Percentiles rank a stretch among this genome's conserved stretches.
phyloP scores from a whole-genome alignment of 768 basidiomycete species.

The Suillus fuscotomentosus region DNA sequence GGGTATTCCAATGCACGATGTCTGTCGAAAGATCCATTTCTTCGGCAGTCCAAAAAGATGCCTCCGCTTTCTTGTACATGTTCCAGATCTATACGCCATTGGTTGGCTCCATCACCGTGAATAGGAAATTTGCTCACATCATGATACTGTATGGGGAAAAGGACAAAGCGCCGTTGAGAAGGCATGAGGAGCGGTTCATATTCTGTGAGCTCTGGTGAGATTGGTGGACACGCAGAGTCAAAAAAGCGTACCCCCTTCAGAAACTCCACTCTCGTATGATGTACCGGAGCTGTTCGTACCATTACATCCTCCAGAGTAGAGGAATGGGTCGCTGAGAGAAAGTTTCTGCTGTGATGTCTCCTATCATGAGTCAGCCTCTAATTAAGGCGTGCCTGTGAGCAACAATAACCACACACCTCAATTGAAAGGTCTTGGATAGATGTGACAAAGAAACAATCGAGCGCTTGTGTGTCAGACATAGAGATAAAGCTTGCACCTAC shows the following conservation, averaged over 20 bases:
- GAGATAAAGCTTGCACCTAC: not conserved
- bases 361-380: not conserved
- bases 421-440: not conserved
- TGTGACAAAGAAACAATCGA: not conserved
- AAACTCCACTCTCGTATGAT: not conserved
- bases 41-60: constrained; percentile 92
- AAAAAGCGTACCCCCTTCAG: not conserved
- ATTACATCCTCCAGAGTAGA: not conserved
- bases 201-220: not conserved
- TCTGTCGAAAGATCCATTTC: constrained; percentile 91
- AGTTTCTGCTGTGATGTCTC: not conserved
- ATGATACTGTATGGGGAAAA: constrained; percentile 89
- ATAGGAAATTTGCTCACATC: constrained; percentile 54
- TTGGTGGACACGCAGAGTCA: too few species aligned
- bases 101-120: not conserved
- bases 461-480: not conserved
- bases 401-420: not conserved
- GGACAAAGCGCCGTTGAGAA: constrained; percentile 74
- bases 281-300: not conserved
- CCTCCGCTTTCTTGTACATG: constrained; percentile 94
- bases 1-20: constrained; percentile 78
- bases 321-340: not conserved
- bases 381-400: not conserved
- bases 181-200: constrained; percentile 73
- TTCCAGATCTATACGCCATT: constrained; percentile 73